Evolutionary conservation across 2,329 filamentous ascomycete genomes (phyloP).

Genomic region (Colletotrichum tropicale): DNA sequence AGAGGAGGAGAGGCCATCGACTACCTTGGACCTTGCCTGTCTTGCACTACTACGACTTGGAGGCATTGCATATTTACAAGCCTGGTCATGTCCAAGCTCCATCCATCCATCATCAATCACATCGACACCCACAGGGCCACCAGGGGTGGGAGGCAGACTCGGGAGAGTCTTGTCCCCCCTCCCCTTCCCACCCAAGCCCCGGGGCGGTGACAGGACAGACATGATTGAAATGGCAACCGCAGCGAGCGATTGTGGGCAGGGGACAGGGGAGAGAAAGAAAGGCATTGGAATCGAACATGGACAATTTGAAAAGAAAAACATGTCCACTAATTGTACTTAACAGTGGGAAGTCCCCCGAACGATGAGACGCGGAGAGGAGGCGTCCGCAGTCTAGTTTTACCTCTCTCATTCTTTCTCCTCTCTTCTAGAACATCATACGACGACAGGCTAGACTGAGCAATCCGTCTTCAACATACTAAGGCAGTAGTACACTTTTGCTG

Average conservation of each 20-base stretch:
- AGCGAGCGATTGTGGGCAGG: not conserved
- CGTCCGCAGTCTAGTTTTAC: not conserved
- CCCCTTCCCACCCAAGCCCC: not conserved
- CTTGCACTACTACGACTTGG: not conserved
- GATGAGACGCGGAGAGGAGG: not conserved
- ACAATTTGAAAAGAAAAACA: not conserved
- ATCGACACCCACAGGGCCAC: too few species aligned
- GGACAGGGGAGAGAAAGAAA: not conserved
- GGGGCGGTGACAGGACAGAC: not conserved
- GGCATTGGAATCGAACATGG: not conserved
- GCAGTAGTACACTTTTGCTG: not conserved
- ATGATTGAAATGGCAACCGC: not conserved
- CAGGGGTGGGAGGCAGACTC: too few species aligned
- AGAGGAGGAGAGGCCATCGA: not conserved
- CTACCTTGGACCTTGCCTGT: not conserved
- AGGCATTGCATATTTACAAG: not conserved
- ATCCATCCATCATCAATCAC: not conserved
- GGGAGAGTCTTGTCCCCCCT: not conserved
- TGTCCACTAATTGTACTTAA: conserved; percentile 10
- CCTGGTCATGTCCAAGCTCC: not conserved
- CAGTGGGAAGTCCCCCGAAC: not conserved
- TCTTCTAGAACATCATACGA: not conserved
- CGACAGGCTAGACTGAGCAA: not conserved
- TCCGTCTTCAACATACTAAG: not conserved
- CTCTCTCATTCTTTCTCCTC: not conserved